Evolutionary conservation across 1,139 yeast species (phyloP).

Genomic region (Kodamaea ohmeri): DNA sequence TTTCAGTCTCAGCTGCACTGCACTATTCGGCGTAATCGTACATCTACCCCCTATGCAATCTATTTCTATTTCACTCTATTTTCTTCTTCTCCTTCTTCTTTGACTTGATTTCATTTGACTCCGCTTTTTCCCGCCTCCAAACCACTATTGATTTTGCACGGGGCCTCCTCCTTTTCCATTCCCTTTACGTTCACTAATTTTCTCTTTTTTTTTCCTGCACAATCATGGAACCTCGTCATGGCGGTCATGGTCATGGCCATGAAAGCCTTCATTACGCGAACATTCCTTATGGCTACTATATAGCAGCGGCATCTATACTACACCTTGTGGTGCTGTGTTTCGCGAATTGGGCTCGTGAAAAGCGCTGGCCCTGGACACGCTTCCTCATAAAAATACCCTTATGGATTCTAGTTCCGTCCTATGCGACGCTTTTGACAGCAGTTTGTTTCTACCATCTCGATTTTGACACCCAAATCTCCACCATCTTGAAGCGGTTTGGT

Average conservation of each 20-base stretch:
- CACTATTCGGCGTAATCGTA: too few species aligned
- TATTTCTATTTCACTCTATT: too few species aligned
- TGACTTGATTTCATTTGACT: neutral
- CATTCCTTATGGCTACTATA: conserved; percentile 48
- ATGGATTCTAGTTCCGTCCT: conserved; percentile 27
- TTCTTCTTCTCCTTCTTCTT: too few species aligned
- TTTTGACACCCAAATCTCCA: conserved; percentile 21
- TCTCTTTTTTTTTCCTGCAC: conserved; percentile 1
- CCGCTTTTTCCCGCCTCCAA: neutral
- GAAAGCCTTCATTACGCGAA: conserved; percentile 33
- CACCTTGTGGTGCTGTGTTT: conserved; percentile 19
- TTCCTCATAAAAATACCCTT: conserved; percentile 23
- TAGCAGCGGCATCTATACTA: conserved; percentile 34
- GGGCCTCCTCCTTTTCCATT: neutral
- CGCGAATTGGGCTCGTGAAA: conserved; percentile 7
- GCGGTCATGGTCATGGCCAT: conserved; percentile 4
- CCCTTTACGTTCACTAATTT: too few species aligned
- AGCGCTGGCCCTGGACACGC: conserved; percentile 25
- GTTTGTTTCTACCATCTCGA: conserved; percentile 23
- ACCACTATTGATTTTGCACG: neutral
- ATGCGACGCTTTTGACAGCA: conserved; percentile 30
- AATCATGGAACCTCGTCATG: conserved; percentile 5
- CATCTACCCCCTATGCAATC: too few species aligned
- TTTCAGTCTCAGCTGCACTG: too few species aligned
- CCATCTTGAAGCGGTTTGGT: conserved; percentile 43